Conservation (phyloP, 805 yeast species). For the Metschnikowia noctiluminum region DNA sequence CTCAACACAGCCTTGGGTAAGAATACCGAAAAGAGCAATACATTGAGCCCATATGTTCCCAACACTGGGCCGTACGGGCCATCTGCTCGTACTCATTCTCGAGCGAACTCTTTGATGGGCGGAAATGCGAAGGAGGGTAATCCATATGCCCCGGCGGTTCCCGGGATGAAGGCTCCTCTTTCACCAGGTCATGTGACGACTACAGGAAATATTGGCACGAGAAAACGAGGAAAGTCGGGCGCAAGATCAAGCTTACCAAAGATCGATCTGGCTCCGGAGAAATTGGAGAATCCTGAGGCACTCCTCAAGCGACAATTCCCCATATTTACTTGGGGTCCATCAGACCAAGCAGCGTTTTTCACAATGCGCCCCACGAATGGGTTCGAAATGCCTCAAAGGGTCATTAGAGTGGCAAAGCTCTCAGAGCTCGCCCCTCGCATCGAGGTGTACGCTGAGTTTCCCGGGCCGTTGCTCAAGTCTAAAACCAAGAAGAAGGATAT, state of each 20-base stretch:
- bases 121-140: conserved; percentile 38
- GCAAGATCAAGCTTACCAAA: conserved; percentile 9
- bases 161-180: not conserved
- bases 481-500: conserved; percentile 65
- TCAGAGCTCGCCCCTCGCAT: conserved; percentile 21
- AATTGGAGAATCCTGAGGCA: conserved; percentile 49
- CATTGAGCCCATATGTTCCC: conserved; percentile 41
- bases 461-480: conserved; percentile 60
- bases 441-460: conserved; percentile 42
- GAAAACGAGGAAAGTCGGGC: conserved; percentile 12
- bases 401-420: conserved; percentile 33
- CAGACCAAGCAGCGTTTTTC: conserved; percentile 27
- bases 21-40: conserved; percentile 20
- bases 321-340: conserved; percentile 57
- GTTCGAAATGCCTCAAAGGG: conserved; percentile 28
- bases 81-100: conserved; percentile 33
- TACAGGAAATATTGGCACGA: not conserved
- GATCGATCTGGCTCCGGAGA: conserved; percentile 9
- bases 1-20: conserved; percentile 27
- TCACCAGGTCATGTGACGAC: conserved; percentile 2
- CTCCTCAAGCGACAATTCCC: conserved; percentile 68
- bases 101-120: conserved; percentile 40
- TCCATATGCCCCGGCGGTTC: conserved; percentile 36
- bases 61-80: conserved; percentile 46
- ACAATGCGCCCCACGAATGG: conserved; percentile 26